A percentile compares a stretch with the other conserved stretches of the same genome.
phyloP scores from a whole-genome alignment of 176 grass and related monocot species.

The Musa itinerans region DNA sequence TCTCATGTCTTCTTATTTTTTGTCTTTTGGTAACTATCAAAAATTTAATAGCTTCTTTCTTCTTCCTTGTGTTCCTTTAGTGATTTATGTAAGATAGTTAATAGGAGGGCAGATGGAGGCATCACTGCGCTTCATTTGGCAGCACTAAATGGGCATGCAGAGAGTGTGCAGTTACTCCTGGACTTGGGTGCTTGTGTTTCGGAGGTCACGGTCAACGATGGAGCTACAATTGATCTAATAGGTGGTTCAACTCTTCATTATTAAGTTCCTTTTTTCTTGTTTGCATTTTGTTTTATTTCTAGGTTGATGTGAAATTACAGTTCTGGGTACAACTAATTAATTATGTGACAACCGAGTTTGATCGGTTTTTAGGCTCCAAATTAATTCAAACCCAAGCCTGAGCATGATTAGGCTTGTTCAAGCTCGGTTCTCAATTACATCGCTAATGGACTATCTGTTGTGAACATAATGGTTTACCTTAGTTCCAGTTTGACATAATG shows the following conservation, averaged over 20 bases:
- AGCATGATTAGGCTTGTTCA: neutral
- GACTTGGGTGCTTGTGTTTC: constrained; percentile 84
- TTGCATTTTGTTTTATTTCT: neutral
- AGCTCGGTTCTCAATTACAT: neutral
- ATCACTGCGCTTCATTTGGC: constrained; percentile 86
- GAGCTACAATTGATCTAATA: constrained; percentile 97
- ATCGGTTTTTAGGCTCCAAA: neutral
- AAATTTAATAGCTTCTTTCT: constrained; percentile 23
- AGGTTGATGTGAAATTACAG: neutral
- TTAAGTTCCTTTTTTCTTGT: neutral
- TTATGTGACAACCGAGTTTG: neutral
- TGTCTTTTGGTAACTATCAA: constrained; percentile 24
- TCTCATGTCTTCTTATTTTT: constrained; percentile 29
- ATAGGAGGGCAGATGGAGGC: constrained; percentile 79
- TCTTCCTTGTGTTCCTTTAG: constrained; percentile 35
- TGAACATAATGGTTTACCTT: neutral
- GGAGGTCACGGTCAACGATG: constrained; percentile 78
- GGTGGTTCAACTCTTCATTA: constrained; percentile 27
- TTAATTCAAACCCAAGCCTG: neutral
- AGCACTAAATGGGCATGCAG: constrained; percentile 69
- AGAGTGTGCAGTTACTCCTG: constrained; percentile 74
- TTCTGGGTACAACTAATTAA: neutral
- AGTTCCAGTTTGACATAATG: neutral
- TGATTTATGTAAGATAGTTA: constrained; percentile 51
- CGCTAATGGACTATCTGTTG: neutral